These are phyloP conservation scores for Alloteropsis semialata DNA, from an alignment of 176 grass and related monocot species.

Conservation along the genomic window DNA sequence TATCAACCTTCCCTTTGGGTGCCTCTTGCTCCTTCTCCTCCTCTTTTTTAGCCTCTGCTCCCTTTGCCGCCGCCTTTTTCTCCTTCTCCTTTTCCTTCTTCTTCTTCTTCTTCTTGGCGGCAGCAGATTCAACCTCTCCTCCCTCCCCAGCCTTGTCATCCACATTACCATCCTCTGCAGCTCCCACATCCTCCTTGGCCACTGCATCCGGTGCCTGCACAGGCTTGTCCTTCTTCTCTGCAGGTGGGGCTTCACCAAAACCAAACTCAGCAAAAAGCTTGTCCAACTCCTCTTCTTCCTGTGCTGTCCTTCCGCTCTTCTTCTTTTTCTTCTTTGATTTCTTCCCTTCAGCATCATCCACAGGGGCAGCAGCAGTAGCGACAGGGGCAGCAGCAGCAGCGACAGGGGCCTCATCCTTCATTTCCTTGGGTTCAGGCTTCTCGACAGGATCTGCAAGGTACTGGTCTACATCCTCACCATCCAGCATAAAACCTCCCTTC, in stretches of 20 bases:
- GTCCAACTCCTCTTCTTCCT: slow-evolving; percentile 93
- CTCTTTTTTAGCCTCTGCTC: slow-evolving; percentile 37
- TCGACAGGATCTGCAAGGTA: slow-evolving; percentile 36
- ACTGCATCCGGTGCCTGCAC: slow-evolving; percentile 10
- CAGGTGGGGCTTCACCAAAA: slow-evolving; percentile 33
- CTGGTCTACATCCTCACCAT: slow-evolving; percentile 68
- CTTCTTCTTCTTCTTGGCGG: slow-evolving; percentile 95
- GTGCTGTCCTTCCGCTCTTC: slow-evolving; percentile 66
- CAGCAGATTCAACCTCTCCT: slow-evolving; percentile 68
- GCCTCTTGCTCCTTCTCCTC: slow-evolving; percentile 62
- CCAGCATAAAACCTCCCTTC: slow-evolving; percentile 53
- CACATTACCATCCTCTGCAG: slow-evolving; percentile 36
- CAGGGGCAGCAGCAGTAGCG: slow-evolving; percentile 3
- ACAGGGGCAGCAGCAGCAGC: not conserved
- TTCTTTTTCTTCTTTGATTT: slow-evolving; percentile 98
- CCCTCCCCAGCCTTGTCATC: slow-evolving; percentile 72
- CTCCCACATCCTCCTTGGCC: slow-evolving; percentile 44
- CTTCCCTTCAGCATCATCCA: slow-evolving; percentile 57
- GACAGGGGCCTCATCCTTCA: slow-evolving; percentile 5
- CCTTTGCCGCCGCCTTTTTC: slow-evolving; percentile 75
- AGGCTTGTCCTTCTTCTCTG: slow-evolving; percentile 17
- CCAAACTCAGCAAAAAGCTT: slow-evolving; percentile 70
- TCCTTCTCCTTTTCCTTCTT: slow-evolving; percentile 98
- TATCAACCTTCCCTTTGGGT: slow-evolving; percentile 69
- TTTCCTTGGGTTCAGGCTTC: slow-evolving; percentile 30